Percentiles rank a stretch among this genome's conserved stretches.
Evolutionary conservation across 208 protist species (phyloP).

Genomic region (Histomonas meleagridis): DNA sequence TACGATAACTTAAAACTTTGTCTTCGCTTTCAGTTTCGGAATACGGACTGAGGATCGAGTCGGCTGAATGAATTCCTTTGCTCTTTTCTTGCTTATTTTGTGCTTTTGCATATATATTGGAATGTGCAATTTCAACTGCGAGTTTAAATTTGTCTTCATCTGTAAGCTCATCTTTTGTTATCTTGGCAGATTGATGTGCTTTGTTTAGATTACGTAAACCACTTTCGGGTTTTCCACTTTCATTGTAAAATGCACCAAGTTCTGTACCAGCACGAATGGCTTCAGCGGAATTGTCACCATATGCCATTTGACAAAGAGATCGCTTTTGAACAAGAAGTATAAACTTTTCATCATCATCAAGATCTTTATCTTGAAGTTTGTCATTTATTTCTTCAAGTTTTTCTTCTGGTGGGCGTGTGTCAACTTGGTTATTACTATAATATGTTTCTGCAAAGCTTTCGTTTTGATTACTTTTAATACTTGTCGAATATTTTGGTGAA

Average conservation of each 20-base stretch:
- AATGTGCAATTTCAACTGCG: not conserved
- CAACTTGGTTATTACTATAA: not conserved
- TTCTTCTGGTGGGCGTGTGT: not conserved
- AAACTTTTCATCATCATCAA: not conserved
- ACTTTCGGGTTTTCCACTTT: not conserved
- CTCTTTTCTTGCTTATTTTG: not conserved
- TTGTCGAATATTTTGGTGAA: not conserved
- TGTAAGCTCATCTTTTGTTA: not conserved
- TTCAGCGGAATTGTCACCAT: conserved; percentile 13
- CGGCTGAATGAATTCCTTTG: not conserved
- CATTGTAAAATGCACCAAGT: not conserved
- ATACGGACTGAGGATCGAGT: not conserved
- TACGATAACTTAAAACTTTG: not conserved
- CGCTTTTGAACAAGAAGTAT: not conserved
- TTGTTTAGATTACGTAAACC: not conserved
- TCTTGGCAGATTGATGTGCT: not conserved
- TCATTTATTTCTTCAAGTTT: not conserved
- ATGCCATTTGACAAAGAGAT: not conserved
- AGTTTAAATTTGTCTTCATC: not conserved
- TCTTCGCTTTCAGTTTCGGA: not conserved
- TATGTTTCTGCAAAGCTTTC: not conserved
- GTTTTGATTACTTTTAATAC: too few species aligned
- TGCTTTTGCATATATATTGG: not conserved
- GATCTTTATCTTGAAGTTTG: not conserved
- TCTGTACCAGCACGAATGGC: not conserved